phyloP scores from a whole-genome alignment of 1,139 yeast genomes.

The Blastobotrys buckinghamii region DNA sequence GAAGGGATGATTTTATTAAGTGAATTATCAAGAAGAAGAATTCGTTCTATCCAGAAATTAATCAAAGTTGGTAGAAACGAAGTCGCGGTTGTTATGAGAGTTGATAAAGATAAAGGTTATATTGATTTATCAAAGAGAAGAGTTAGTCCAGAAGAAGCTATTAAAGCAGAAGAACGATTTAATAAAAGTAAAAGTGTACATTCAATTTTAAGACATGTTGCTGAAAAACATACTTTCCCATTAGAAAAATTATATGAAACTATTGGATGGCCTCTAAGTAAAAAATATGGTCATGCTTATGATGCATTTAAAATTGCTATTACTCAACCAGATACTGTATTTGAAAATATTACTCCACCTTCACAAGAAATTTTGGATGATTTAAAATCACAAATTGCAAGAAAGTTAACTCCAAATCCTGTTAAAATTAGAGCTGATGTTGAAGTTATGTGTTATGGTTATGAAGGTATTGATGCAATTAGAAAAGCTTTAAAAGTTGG shows the following conservation, averaged over 20 bases:
- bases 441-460: slow-evolving; percentile 93
- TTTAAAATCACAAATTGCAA: slow-evolving; percentile 75
- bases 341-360: slow-evolving; percentile 74
- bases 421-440: slow-evolving; percentile 96
- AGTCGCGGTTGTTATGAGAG: slow-evolving; percentile 98
- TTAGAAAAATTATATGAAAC: slow-evolving; percentile 80
- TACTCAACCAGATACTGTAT: slow-evolving; percentile 77
- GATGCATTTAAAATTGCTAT: slow-evolving; percentile 96
- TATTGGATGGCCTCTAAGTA: slow-evolving; percentile 96
- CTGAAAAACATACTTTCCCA: slow-evolving; percentile 88
- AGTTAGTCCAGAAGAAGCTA: slow-evolving; percentile 96
- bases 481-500: slow-evolving; percentile 84
- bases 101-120: slow-evolving; percentile 97
- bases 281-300: slow-evolving; percentile 93
- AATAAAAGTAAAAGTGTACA: slow-evolving; percentile 97
- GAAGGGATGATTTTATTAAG: slow-evolving; percentile 98
- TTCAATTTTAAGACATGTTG: slow-evolving; percentile 95
- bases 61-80: slow-evolving; percentile 98
- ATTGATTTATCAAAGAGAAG: slow-evolving; percentile 97
- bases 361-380: slow-evolving; percentile 70
- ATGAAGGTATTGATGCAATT: slow-evolving; percentile 97
- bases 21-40: slow-evolving; percentile 97
- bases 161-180: slow-evolving; percentile 96
- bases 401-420: slow-evolving; percentile 96
- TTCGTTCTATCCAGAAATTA: slow-evolving; percentile 93